Conservation (phyloP, 2,329 filamentous ascomycete genomes). For the Aspergillus neotritici region DNA sequence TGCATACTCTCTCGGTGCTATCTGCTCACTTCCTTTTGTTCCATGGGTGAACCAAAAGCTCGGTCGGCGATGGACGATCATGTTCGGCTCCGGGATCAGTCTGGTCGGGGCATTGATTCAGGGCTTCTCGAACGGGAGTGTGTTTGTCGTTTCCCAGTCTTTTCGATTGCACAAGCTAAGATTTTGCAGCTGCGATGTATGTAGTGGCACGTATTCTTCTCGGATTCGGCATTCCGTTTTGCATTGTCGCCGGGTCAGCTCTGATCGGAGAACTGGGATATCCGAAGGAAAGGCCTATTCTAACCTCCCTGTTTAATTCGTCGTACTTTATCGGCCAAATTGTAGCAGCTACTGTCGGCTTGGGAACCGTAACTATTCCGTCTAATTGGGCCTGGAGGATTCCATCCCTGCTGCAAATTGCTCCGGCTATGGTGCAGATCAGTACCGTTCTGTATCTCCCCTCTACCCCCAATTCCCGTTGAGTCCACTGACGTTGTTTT, state of each 20-base stretch:
- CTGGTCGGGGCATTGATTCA: constrained; percentile 53
- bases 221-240: constrained; percentile 58
- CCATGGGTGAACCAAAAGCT: constrained; percentile 51
- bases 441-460: constrained; percentile 21
- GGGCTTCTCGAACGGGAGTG: constrained; percentile 46
- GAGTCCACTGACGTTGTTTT: background rate
- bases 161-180: background rate
- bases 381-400: constrained; percentile 45
- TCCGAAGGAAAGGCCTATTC: constrained; percentile 55
- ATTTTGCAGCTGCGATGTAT: constrained; percentile 50
- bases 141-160: constrained; percentile 6
- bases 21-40: constrained; percentile 55
- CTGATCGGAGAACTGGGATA: constrained; percentile 57
- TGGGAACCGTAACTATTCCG: constrained; percentile 29
- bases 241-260: constrained; percentile 54
- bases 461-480: background rate
- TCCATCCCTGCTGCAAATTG: constrained; percentile 42
- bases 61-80: constrained; percentile 54
- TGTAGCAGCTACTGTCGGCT: constrained; percentile 22
- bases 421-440: constrained; percentile 22
- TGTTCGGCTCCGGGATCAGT: constrained; percentile 52
- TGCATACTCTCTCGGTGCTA: constrained; percentile 56
- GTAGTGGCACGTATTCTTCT: constrained; percentile 55
- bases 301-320: constrained; percentile 58
- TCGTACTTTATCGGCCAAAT: constrained; percentile 32